Evolutionary conservation across 768 basidiomycete species (phyloP).

Genomic region (Dioszegia hungarica): DNA sequence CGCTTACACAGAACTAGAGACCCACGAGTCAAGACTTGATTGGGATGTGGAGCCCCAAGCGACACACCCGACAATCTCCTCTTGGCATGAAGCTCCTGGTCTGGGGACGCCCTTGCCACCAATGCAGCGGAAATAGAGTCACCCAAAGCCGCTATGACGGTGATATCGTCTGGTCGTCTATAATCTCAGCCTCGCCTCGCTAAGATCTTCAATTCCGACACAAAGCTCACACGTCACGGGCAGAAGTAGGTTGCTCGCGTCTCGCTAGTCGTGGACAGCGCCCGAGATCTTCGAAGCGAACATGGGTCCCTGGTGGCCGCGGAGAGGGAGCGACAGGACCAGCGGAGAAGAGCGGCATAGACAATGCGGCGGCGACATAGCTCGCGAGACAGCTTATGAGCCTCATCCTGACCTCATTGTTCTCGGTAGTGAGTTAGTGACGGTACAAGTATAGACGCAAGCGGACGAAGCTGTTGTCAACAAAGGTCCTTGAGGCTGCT

Average conservation of each 20-base stretch:
- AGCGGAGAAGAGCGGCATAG: no score
- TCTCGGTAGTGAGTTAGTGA: no score
- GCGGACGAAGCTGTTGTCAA: no score
- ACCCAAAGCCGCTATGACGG: constrained; percentile 46
- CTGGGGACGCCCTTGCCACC: constrained; percentile 29
- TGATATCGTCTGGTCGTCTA: constrained; percentile 48
- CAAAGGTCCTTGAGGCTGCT: no score
- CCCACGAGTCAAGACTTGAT: neutral
- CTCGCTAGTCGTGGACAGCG: constrained; percentile 16
- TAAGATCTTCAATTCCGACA: no score
- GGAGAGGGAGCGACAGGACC: no score
- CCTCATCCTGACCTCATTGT: no score
- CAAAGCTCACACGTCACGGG: constrained; percentile 37
- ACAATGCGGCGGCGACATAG: no score
- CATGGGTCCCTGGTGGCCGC: constrained; percentile 11
- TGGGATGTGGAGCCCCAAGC: neutral
- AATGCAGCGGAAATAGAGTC: constrained; percentile 48
- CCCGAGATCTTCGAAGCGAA: constrained; percentile 20
- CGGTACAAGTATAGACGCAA: no score
- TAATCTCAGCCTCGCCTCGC: neutral
- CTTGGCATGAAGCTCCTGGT: no score
- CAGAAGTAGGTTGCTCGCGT: constrained; percentile 8
- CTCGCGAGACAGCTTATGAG: no score
- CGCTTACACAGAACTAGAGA: neutral
- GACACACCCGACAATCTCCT: no score